Base-by-base conservation (phyloP, 148 eudicot species). In the Silene uniflora region DNA sequence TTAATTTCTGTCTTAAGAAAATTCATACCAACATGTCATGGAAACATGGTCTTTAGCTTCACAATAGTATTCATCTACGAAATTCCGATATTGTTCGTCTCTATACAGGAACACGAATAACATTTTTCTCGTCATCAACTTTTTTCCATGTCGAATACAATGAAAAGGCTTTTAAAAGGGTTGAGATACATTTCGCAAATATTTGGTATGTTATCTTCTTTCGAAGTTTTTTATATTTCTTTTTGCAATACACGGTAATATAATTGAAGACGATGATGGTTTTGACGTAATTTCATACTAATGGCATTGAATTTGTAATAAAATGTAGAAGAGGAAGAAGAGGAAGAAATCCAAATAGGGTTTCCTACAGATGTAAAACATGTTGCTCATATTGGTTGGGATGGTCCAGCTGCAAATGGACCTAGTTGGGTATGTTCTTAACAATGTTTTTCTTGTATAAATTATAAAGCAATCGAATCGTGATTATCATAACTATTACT, bases 341-440 rank as follows among this genome's bases (percentile, higher is more conserved):
- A 85, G 39, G 62, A 79, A 75, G 85, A 85, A 59, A 73, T 85
- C 73, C 80, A 85, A 82, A 85, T 85, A 55, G 87, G 87, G 22
- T 60, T 68, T 6, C 87, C 87, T 4, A 85, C 87, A 32, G 85
- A 85, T 78, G 87, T 85, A 78, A 85, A 82, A 47, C 87, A 85
- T 85, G 87, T 85, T 71, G 87, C 87, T 39, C 87, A 85, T 19
- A 85, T 85, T 71, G 87, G 87, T 35, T 85, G 87, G 87, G 87
- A 85, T 85, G 87, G 87, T 82, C 85, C 85, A 22, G 73, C 85
- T 11, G 77, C 85, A 19, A 85, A 62, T 82, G 79, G 84, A 61
- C 87, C 87, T 0, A 82, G 80, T 72, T 85, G 87, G 87, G 87
- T 82, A 80, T n/a, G 71, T 35, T 18, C 52, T 11, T 42, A 17